Conservation (phyloP, 2,329 filamentous ascomycete genomes). For the Hymenoscyphus fructigenus region DNA sequence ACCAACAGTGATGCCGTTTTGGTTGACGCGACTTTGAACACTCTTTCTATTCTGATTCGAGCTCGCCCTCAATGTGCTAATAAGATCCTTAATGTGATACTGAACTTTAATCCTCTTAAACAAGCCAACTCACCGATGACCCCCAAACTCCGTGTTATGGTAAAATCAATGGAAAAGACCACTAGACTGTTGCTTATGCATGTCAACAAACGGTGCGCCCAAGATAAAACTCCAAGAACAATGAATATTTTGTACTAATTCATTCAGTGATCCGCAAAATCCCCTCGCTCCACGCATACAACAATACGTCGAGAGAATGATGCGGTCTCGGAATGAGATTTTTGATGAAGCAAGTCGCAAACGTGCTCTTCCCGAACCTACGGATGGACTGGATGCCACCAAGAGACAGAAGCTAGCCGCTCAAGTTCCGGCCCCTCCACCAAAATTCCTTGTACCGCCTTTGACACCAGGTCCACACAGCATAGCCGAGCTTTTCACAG, state of each 20-base stretch:
- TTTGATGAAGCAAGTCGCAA: conserved; percentile 80
- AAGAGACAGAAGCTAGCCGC: conserved; percentile 76
- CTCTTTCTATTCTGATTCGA: conserved; percentile 78
- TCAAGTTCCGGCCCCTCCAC: conserved; percentile 38
- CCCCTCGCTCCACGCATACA: conserved; percentile 76
- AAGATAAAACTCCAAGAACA: neutral
- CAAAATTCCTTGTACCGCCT: conserved; percentile 53
- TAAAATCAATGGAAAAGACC: conserved; percentile 95
- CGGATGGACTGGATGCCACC: conserved; percentile 68
- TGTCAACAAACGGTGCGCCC: conserved; percentile 69
- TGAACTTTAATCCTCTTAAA: conserved; percentile 90
- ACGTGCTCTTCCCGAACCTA: conserved; percentile 68
- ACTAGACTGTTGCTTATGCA: conserved; percentile 81
- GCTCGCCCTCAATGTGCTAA: conserved; percentile 76
- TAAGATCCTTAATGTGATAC: conserved; percentile 80
- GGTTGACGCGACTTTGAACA: conserved; percentile 89
- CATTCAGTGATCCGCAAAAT: conserved; percentile 72
- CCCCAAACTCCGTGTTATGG: conserved; percentile 74
- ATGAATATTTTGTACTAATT: conserved; percentile 26
- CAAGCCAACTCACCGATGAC: conserved; percentile 76
- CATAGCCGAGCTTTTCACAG: conserved; percentile 80
- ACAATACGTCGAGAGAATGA: conserved; percentile 79
- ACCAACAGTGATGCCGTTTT: conserved; percentile 73
- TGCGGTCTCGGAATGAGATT: conserved; percentile 73
- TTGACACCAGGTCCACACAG: conserved; percentile 74